A percentile compares a stretch with the other conserved stretches of the same genome.
These are phyloP conservation scores for Aspergillus sp. DNA, from an alignment of 2,329 filamentous ascomycete genomes.

Conservation along the genomic window DNA sequence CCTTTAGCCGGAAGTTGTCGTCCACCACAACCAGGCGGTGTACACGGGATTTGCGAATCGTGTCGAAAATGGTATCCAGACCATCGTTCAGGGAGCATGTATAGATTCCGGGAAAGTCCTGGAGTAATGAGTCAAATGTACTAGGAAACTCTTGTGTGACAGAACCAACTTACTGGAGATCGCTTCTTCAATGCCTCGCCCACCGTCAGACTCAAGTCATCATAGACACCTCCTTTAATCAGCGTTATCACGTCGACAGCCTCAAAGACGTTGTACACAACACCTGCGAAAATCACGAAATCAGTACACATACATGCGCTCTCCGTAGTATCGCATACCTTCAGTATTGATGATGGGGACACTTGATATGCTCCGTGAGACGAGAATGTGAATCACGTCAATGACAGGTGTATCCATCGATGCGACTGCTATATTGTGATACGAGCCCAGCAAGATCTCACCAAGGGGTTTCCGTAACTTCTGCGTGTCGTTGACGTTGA, in stretches of 20 bases:
- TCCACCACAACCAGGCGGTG: constrained; percentile 93
- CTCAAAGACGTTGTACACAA: constrained; percentile 93
- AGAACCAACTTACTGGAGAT: constrained; percentile 59
- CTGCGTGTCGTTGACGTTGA: constrained; percentile 88
- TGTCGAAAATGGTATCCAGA: constrained; percentile 94
- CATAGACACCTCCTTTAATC: constrained; percentile 90
- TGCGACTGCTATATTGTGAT: constrained; percentile 76
- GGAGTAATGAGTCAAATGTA: constrained; percentile 10
- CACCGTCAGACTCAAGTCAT: constrained; percentile 81
- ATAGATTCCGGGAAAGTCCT: constrained; percentile 94
- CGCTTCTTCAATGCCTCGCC: constrained; percentile 87
- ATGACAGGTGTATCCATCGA: constrained; percentile 89
- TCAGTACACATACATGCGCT: not conserved
- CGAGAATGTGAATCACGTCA: constrained; percentile 90
- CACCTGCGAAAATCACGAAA: constrained; percentile 45
- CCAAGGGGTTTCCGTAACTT: constrained; percentile 82
- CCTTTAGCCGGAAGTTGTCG: constrained; percentile 80
- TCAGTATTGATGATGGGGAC: constrained; percentile 87
- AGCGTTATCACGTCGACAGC: constrained; percentile 95
- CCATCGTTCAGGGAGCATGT: constrained; percentile 91
- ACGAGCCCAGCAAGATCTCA: constrained; percentile 84
- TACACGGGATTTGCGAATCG: constrained; percentile 89
- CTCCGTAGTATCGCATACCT: constrained; percentile 41
- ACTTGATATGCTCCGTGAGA: constrained; percentile 89
- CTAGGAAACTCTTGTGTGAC: constrained; percentile 59